Base-by-base conservation (phyloP, 441 rosid species). In the Aquilaria agallochum region DNA sequence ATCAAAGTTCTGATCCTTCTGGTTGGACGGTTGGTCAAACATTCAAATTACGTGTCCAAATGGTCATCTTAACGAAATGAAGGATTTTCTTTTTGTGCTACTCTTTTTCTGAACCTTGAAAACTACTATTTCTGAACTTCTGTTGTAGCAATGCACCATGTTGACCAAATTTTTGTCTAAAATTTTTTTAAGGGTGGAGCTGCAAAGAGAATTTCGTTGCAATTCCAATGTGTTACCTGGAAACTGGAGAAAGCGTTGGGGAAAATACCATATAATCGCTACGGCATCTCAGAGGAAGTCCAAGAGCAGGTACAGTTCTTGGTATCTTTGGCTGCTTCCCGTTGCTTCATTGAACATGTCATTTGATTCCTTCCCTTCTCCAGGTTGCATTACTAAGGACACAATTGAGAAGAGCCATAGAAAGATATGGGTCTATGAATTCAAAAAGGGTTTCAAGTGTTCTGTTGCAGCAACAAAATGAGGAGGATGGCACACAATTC, bases 241-340 rank as follows among this genome's bases (percentile, higher is more conserved):
- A 86, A 86, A 74, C 79, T 92, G 64, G 97, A 86, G 79, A 89
- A 81, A 75, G 91, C 93, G 20, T 83, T 95, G 72, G 75, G 77
- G 62, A 74, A 70, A 34, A 20, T 92, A 27, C 95, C 99, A 1
- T 89, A 82, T 54, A 76, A 85, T 72, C 82, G 71, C 46, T 78
- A 86, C 64, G 83, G 86, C 63, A 88, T 95, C 78, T 92, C 98
- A 9, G 97, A 89, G 72, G 98, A 95, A 77, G 93, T 95, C 47
- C 77, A 69, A 61, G 99, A 95, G 67, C 97, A 86, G 95, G 96
- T 91, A 71, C 42, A 20, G 10, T 31, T 14, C 31, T 56, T 13
- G 20, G n/a, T 30, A 42, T 54, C 10, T 56, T 13, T 11, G 11
- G 31, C 5, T 33, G 42, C 13, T 34, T 59, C 55, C 65, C 11